Base-by-base conservation (phyloP, 1,139 yeast genomes). In the Chernovozyma aurita region DNA sequence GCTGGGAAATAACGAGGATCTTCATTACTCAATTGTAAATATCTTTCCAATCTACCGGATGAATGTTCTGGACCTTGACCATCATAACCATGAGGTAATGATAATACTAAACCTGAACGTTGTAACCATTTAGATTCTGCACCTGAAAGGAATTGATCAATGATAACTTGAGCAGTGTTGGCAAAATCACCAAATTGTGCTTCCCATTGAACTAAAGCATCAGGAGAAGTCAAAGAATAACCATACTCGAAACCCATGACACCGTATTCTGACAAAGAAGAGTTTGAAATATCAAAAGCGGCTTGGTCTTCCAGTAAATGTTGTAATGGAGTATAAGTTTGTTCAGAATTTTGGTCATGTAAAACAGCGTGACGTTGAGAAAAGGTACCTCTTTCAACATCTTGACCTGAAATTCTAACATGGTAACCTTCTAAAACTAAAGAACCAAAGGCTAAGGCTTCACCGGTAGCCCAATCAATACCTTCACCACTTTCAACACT, bases 1-100 rank as follows among this genome's bases (percentile, higher is more conserved):
- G 86, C 63, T 60, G 98, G 99, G 95, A 86, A 94, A 54, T 61
- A 68, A 69, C 97, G 84, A 53, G 86, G 90, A 62, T 94, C 98
- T 70, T 94, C 99, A 61, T 90, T 92, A 61, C 95, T 84, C 59
- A 94, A 70, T 71, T 86, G 96, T 64, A 94, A 77, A 71, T 88
- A 94, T 73, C 99, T 83, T 73, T 94, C 99, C 42, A 94, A 70
- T 76, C 98, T 84, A 56, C 95, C 97, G 43, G 96, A 86, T 26
- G 98, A 92, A 69, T 94, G 99, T 71, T 94, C 99, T 49, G 98
- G 98, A 55, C 99, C 99, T 73, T 92, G 98, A 50, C 99, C 99
- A 64, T 94, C 99, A 62, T 90, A 94, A 70, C 99, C 99, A 62
- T 94, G 99, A 43, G 99, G 99, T 63, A 94, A 77, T 4, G 97